phyloP scores from a whole-genome alignment of 1,284 basidiomycete genomes.

The Puccinia horiana region DNA sequence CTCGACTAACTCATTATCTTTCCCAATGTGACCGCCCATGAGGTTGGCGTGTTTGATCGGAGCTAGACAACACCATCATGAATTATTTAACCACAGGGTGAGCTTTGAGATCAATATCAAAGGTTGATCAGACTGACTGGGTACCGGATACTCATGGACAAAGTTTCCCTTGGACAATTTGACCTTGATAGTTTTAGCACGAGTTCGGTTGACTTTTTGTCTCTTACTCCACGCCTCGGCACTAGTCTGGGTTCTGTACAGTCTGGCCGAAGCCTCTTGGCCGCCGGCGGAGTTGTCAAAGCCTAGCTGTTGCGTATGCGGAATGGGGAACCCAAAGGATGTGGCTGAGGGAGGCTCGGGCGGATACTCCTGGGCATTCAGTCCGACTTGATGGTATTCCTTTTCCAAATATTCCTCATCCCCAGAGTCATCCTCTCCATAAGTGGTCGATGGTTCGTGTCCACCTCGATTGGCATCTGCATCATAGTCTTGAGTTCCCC shows the following conservation, averaged over 20 bases:
- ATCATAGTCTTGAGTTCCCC: background rate
- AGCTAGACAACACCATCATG: slow-evolving; percentile 24
- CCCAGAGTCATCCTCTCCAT: background rate
- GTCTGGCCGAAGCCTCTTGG: background rate
- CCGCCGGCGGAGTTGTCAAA: background rate
- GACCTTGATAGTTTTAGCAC: slow-evolving; percentile 49
- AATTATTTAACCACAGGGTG: too few species aligned
- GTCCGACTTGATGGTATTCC: slow-evolving; percentile 5
- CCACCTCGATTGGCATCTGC: background rate
- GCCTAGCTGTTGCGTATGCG: background rate
- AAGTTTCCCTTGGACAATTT: slow-evolving; percentile 48
- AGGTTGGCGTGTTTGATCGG: slow-evolving; percentile 46
- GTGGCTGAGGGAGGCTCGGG: background rate
- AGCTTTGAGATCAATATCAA: background rate
- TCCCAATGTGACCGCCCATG: slow-evolving; percentile 37
- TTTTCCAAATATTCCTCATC: slow-evolving; percentile 12
- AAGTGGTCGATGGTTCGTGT: background rate
- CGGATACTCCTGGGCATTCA: background rate
- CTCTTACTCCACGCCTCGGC: slow-evolving; percentile 47
- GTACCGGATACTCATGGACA: slow-evolving; percentile 48
- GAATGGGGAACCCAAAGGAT: slow-evolving; percentile 22
- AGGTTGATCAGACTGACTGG: slow-evolving; percentile 16
- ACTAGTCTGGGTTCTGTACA: slow-evolving; percentile 32
- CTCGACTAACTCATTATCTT: slow-evolving; percentile 27
- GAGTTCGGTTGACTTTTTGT: slow-evolving; percentile 42